These are phyloP conservation scores for Yarrowia bubula DNA, from an alignment of 805 yeast genomes.

Conservation along the genomic window DNA sequence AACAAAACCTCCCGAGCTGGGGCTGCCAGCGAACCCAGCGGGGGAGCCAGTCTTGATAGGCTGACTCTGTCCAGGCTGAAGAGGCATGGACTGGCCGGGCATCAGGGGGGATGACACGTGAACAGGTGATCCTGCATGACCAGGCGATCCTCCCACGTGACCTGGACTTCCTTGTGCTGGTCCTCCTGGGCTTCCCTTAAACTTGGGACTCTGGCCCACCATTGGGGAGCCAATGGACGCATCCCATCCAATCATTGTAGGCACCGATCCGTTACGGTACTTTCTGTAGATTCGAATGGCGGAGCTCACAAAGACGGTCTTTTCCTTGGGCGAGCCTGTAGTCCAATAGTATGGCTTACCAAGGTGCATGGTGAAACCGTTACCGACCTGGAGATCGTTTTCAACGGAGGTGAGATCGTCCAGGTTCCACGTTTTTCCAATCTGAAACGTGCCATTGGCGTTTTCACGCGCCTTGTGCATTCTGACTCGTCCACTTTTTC, in stretches of 20 bases:
- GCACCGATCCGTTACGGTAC: slow-evolving; percentile 56
- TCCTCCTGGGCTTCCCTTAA: not conserved
- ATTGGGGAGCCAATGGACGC: slow-evolving; percentile 32
- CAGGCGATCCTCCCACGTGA: not conserved
- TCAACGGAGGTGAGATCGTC: slow-evolving; percentile 63
- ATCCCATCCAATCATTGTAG: slow-evolving; percentile 55
- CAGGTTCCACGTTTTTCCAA: slow-evolving; percentile 90
- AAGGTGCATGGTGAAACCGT: slow-evolving; percentile 51
- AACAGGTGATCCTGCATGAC: too few species aligned
- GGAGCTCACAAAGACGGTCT: slow-evolving; percentile 56
- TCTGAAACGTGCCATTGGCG: slow-evolving; percentile 70
- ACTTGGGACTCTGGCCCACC: slow-evolving; percentile 8
- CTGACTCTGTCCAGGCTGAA: slow-evolving; percentile 12
- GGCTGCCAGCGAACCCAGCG: not conserved
- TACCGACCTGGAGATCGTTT: slow-evolving; percentile 43
- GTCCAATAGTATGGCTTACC: slow-evolving; percentile 86
- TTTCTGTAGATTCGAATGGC: slow-evolving; percentile 53
- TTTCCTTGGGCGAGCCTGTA: slow-evolving; percentile 55
- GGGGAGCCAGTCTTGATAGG: slow-evolving; percentile 2
- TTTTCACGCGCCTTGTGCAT: slow-evolving; percentile 85
- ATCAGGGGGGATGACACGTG: not conserved
- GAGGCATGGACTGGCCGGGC: slow-evolving; percentile 14
- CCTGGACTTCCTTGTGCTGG: slow-evolving; percentile 7
- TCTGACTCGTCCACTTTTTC: slow-evolving; percentile 63
- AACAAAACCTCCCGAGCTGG: not conserved